phyloP scores from a whole-genome alignment of 208 protist genomes.

The Acanthamoeba lenticulata region DNA sequence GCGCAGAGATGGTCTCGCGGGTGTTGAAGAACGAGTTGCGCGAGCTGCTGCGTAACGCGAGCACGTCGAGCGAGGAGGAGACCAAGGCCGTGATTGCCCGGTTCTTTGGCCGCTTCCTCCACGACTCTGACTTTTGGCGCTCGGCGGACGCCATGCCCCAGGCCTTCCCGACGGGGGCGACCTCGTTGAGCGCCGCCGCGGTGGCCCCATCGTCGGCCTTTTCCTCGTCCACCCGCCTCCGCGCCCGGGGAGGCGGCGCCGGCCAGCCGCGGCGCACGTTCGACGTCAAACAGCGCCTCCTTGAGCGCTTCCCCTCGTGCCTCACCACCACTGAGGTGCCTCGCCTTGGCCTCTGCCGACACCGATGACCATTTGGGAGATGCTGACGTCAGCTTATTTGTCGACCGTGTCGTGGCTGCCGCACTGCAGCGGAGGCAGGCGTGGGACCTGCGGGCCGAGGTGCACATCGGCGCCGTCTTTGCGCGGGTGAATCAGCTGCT shows the following conservation, averaged over 20 bases:
- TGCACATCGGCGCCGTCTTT: conserved; percentile 56
- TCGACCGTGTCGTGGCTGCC: too few species aligned
- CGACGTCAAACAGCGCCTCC: conserved; percentile 6
- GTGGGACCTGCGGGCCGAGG: neutral
- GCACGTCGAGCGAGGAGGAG: conserved; percentile 16
- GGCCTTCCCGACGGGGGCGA: too few species aligned
- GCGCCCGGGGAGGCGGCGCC: too few species aligned
- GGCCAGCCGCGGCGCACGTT: neutral
- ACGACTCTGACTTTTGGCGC: neutral
- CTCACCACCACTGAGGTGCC: neutral
- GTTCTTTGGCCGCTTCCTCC: neutral
- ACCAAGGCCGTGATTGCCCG: neutral
- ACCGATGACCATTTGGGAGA: too few species aligned
- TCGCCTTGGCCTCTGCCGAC: neutral
- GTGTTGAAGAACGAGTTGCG: conserved; percentile 58
- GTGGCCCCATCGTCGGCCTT: too few species aligned
- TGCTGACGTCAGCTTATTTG: too few species aligned
- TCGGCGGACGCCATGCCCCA: neutral
- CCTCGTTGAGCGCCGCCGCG: too few species aligned
- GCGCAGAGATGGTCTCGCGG: conserved; percentile 32
- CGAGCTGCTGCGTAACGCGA: conserved; percentile 9
- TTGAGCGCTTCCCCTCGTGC: conserved; percentile 47
- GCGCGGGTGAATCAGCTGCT: conserved; percentile 19
- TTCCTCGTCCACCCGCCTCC: neutral
- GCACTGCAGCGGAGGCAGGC: neutral